Evolutionary conservation across 2,329 filamentous ascomycete species (phyloP).

Genomic region (Lasiodiplodia citricola): DNA sequence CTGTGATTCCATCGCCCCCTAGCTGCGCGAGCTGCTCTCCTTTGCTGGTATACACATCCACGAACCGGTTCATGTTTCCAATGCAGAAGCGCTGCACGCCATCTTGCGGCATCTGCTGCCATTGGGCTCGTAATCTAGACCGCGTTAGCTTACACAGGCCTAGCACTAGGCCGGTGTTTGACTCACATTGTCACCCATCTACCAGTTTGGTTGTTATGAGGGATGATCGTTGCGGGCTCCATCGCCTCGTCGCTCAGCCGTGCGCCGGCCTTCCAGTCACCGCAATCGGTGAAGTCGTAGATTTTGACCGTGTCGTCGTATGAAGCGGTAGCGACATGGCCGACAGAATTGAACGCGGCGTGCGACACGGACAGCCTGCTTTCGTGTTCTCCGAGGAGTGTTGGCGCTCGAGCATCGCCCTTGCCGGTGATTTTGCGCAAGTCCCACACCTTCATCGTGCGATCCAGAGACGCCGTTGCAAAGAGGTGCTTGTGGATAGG

Average conservation of each 20-base stretch:
- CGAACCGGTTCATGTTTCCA: constrained; percentile 97
- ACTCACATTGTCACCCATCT: constrained; percentile 84
- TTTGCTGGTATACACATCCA: constrained; percentile 83
- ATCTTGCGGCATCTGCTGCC: constrained; percentile 81
- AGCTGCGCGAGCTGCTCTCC: constrained; percentile 89
- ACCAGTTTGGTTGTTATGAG: constrained; percentile 95
- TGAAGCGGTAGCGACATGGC: constrained; percentile 86
- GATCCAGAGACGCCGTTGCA: constrained; percentile 87
- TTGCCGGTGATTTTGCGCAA: constrained; percentile 75
- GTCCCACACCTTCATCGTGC: constrained; percentile 92
- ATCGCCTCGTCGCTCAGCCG: constrained; percentile 67
- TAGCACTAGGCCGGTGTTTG: constrained; percentile 32
- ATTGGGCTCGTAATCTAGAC: constrained; percentile 72
- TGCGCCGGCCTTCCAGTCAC: constrained; percentile 59
- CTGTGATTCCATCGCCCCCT: constrained; percentile 87
- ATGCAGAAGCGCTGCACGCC: constrained; percentile 87
- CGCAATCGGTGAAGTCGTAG: constrained; percentile 69
- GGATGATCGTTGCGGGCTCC: constrained; percentile 70
- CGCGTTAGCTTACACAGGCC: background rate
- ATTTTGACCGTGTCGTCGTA: constrained; percentile 97
- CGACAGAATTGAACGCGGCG: constrained; percentile 84
- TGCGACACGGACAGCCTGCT: constrained; percentile 88
- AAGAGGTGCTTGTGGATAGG: constrained; percentile 80
- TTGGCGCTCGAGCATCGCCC: constrained; percentile 65
- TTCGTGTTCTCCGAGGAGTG: constrained; percentile 78